These are phyloP conservation scores for Aureobasidium sp. DNA, from an alignment of 2,329 filamentous ascomycete genomes.

Conservation along the genomic window DNA sequence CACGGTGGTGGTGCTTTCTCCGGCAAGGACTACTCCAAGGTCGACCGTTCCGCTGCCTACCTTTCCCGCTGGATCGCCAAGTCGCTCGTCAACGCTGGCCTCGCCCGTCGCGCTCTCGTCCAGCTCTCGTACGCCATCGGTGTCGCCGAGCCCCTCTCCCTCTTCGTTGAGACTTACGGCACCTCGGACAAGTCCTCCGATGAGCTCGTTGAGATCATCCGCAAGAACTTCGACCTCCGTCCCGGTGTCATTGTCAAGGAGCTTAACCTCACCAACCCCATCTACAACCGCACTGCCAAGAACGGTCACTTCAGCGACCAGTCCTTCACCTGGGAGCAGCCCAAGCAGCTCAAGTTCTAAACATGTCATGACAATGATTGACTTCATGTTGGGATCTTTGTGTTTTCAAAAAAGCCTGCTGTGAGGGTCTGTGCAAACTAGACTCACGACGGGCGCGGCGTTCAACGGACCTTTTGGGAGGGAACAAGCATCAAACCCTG, in stretches of 20 bases:
- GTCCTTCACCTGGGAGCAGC: conserved; percentile 96
- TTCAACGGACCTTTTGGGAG: conserved; percentile 2
- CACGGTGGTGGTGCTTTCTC: conserved; percentile 99
- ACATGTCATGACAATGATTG: conserved; percentile 19
- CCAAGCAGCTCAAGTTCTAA: conserved; percentile 90
- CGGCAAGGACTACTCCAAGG: conserved; percentile 99
- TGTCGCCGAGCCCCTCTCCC: conserved; percentile 93
- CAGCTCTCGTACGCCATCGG: conserved; percentile 99
- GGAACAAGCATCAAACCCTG: conserved; percentile 14
- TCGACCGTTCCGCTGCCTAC: conserved; percentile 97
- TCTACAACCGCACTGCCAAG: conserved; percentile 97
- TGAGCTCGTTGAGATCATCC: conserved; percentile 91
- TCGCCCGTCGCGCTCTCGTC: conserved; percentile 87
- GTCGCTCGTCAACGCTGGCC: conserved; percentile 82
- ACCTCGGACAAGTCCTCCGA: conserved; percentile 84
- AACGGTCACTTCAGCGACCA: conserved; percentile 99
- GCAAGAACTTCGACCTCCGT: conserved; percentile 92
- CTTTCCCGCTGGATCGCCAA: conserved; percentile 98
- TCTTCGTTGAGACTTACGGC: conserved; percentile 97
- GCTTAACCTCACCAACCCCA: conserved; percentile 88
- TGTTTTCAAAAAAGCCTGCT: conserved; percentile 10
- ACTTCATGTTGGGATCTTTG: neutral
- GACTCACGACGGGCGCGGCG: neutral
- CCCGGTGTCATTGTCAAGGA: conserved; percentile 98
- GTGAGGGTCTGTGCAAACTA: conserved; percentile 5